phyloP scores from a whole-genome alignment of 129 eudicot genomes.

The Rutidosis leptorrhynchoides region DNA sequence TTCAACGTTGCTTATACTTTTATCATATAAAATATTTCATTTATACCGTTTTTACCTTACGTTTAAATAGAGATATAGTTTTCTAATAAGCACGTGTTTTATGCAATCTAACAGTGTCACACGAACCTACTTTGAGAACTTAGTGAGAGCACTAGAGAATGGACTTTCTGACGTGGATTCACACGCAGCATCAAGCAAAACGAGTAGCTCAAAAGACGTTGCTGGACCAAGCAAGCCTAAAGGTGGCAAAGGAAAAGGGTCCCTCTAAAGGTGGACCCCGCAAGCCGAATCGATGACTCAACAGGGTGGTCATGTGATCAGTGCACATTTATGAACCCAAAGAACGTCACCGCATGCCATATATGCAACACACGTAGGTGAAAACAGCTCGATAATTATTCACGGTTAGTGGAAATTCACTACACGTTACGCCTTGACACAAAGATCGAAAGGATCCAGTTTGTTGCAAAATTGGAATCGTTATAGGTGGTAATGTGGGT shows the following conservation, averaged over 20 bases:
- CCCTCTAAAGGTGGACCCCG: slow-evolving; percentile 32
- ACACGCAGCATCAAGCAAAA: slow-evolving; percentile 42
- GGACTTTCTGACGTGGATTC: slow-evolving; percentile 58
- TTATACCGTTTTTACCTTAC: neutral
- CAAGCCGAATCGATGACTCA: slow-evolving; percentile 41
- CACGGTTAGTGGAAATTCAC: slow-evolving; percentile 2
- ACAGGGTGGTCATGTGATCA: slow-evolving; percentile 54
- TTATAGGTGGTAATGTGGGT: slow-evolving; percentile 21
- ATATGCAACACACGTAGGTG: slow-evolving; percentile 39
- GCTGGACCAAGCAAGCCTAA: slow-evolving; percentile 54
- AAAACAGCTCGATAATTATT: slow-evolving; percentile 11
- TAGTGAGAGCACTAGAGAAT: slow-evolving; percentile 67
- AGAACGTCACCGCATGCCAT: slow-evolving; percentile 31
- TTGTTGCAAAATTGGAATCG: slow-evolving; percentile 18
- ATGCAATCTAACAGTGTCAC: slow-evolving; percentile 48
- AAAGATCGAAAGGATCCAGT: slow-evolving; percentile 14
- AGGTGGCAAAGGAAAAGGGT: slow-evolving; percentile 47
- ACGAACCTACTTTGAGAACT: slow-evolving; percentile 66
- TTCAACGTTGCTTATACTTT: no score
- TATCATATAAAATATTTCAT: no score
- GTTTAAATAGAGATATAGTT: neutral
- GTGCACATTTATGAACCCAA: slow-evolving; percentile 46
- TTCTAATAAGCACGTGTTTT: neutral
- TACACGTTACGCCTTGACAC: slow-evolving; percentile 18
- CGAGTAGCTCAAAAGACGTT: slow-evolving; percentile 32